These are phyloP conservation scores for Trichoderma atroviride DNA, from an alignment of 2,329 filamentous ascomycete genomes.

Conservation along the genomic window DNA sequence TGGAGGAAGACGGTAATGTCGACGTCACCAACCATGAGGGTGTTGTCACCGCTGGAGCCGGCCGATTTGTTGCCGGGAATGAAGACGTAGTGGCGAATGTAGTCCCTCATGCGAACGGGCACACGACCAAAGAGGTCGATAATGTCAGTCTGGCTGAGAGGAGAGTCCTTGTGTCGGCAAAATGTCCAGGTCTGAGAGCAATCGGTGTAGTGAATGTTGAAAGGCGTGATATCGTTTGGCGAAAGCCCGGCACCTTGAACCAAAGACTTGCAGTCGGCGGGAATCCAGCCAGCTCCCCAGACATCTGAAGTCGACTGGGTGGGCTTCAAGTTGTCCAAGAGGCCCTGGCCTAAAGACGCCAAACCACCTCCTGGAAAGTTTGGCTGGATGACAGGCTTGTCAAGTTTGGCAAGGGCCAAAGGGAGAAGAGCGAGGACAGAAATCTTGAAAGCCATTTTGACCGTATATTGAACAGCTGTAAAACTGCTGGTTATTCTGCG, in stretches of 20 bases:
- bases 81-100: conserved; percentile 32
- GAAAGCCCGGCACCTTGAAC: conserved; percentile 7
- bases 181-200: conserved; percentile 37
- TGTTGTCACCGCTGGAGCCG: conserved; percentile 27
- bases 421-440: conserved; percentile 6
- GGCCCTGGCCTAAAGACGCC: conserved; percentile 14
- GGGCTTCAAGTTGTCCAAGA: conserved; percentile 24
- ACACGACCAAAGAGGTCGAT: conserved; percentile 36
- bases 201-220: conserved; percentile 36
- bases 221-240: conserved; percentile 33
- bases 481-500: neutral
- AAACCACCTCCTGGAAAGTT: conserved; percentile 20
- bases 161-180: conserved; percentile 36
- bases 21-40: conserved; percentile 29
- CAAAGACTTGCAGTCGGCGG: conserved; percentile 31
- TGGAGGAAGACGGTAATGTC: conserved; percentile 29
- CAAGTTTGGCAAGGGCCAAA: neutral
- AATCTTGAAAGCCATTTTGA: conserved; percentile 5
- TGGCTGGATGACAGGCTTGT: conserved; percentile 12
- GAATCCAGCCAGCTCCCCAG: conserved; percentile 33
- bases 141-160: conserved; percentile 33
- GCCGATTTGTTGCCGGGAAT: conserved; percentile 29
- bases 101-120: conserved; percentile 37
- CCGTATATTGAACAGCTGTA: neutral
- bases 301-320: conserved; percentile 28